Percentiles rank a stretch among this genome's conserved stretches.
These are phyloP conservation scores for Mucor plumbeus DNA, from an alignment of 371 early-diverging fungal genomes.

Conservation along the genomic window DNA sequence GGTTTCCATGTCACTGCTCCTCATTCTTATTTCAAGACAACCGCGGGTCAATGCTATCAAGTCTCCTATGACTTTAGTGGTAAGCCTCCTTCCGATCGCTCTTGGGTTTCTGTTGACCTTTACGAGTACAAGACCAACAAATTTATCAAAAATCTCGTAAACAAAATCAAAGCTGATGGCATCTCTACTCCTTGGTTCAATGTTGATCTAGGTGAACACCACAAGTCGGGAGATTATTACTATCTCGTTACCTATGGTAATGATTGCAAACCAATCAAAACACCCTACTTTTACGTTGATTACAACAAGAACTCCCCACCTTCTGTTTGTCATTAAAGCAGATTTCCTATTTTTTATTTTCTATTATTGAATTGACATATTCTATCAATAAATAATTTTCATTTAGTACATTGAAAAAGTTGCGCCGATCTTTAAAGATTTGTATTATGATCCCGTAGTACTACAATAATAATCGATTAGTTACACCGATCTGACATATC, in stretches of 20 bases:
- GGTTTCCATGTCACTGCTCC: conserved; percentile 46
- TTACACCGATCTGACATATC: neutral
- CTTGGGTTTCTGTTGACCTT: conserved; percentile 25
- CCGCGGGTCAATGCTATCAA: conserved; percentile 40
- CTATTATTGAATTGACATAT: too few species aligned
- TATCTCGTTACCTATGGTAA: conserved; percentile 30
- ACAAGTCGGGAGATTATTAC: conserved; percentile 32
- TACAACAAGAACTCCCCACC: conserved; percentile 42
- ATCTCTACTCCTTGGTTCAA: conserved; percentile 29
- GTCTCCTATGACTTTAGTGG: conserved; percentile 37
- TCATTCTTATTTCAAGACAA: conserved; percentile 31
- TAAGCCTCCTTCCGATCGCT: conserved; percentile 14
- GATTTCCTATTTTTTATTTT: too few species aligned
- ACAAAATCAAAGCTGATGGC: conserved; percentile 14
- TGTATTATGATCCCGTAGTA: neutral
- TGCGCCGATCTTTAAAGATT: neutral
- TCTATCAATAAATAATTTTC: neutral
- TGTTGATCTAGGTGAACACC: conserved; percentile 20
- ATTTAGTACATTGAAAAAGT: neutral
- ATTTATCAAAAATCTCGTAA: conserved; percentile 19
- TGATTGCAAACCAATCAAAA: conserved; percentile 27
- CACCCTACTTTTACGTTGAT: conserved; percentile 28
- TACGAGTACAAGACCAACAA: conserved; percentile 26
- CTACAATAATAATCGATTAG: neutral
- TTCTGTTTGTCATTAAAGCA: conserved; percentile 11